Evolutionary conservation across 306 rosid genomes (phyloP).

Genomic region (Malus sylvestris): DNA sequence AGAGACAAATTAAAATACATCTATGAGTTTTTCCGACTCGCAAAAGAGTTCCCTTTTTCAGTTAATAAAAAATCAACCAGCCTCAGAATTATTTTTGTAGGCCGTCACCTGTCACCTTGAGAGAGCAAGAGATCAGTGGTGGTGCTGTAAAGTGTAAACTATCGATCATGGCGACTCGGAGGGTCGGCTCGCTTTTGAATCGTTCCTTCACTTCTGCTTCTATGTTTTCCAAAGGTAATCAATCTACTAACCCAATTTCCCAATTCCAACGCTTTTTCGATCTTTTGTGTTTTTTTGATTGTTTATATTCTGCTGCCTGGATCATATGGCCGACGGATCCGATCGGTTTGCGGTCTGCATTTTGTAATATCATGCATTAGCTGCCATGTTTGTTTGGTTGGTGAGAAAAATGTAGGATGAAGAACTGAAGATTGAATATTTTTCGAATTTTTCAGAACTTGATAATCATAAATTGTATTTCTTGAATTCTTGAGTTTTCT

Average conservation of each 20-base stretch:
- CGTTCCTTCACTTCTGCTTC: constrained; percentile 47
- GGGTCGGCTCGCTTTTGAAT: constrained; percentile 41
- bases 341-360: neutral
- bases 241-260: neutral
- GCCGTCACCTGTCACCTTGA: constrained; percentile 28
- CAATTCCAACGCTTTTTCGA: neutral
- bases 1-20: too few relatives aligned
- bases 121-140: neutral
- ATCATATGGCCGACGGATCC: neutral
- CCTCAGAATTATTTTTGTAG: too few relatives aligned
- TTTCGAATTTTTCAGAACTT: neutral
- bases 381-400: neutral
- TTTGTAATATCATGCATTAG: neutral
- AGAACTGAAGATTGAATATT: neutral
- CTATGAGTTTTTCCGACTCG: too few relatives aligned
- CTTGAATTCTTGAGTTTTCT: neutral
- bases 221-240: constrained; percentile 39
- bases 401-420: neutral
- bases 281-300: neutral
- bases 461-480: neutral
- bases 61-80: too few relatives aligned
- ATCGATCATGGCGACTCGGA: constrained; percentile 49
- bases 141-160: neutral
- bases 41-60: too few relatives aligned
- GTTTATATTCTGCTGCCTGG: neutral